Percentiles rank a stretch among this genome's conserved stretches.
phyloP scores from a whole-genome alignment of 176 grass and related monocot species.

The Hsuehochloa calcarea region DNA sequence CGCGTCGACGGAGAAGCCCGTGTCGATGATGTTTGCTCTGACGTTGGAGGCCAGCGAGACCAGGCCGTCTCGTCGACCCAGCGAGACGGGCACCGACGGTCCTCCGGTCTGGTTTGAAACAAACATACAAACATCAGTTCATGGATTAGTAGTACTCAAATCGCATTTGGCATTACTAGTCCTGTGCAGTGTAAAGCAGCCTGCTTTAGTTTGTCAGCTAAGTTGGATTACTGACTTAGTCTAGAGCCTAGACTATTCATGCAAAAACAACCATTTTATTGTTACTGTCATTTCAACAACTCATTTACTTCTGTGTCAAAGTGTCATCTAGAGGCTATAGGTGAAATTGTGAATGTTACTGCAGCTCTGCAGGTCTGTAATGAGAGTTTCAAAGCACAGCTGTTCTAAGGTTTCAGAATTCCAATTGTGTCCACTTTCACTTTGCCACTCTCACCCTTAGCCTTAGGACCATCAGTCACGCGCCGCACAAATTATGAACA shows the following conservation, averaged over 20 bases:
- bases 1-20: constrained; percentile 65
- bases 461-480: not conserved
- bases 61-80: constrained; percentile 67
- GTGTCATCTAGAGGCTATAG: not conserved
- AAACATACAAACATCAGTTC: constrained; percentile 1
- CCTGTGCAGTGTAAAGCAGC: not conserved
- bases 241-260: not conserved
- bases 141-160: not conserved
- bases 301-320: not conserved
- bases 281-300: not conserved
- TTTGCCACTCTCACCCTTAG: not conserved
- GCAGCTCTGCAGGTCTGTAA: not conserved
- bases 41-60: constrained; percentile 79
- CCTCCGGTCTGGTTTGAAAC: constrained; percentile 65
- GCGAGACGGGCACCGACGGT: constrained; percentile 51
- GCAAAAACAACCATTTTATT: not conserved
- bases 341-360: not conserved
- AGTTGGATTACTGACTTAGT: not conserved
- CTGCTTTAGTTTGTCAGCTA: not conserved
- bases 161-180: not conserved
- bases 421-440: not conserved
- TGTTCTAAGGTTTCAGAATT: constrained; percentile 5
- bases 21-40: constrained; percentile 86
- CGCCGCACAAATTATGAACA: not conserved
- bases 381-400: not conserved